phyloP scores from a whole-genome alignment of 2,329 filamentous ascomycete genomes.

The Bipolaris cookei region DNA sequence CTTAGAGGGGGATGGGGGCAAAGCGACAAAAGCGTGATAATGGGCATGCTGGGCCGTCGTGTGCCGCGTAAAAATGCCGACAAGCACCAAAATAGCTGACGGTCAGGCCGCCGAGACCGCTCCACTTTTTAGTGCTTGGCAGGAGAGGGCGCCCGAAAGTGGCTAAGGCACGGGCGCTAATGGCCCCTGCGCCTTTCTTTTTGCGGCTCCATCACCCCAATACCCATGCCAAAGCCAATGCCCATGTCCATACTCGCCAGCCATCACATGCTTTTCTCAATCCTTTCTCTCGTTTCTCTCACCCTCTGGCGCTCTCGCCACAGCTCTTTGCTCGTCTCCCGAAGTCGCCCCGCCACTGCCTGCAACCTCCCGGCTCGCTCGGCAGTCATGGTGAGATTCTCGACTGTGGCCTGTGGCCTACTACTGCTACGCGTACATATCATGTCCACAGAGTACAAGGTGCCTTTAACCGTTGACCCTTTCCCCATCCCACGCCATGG shows the following conservation, averaged over 20 bases:
- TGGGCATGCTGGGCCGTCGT: not conserved
- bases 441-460: no score
- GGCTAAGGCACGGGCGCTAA: conserved; percentile 19
- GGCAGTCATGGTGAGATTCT: not conserved
- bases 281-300: no score
- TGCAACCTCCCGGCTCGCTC: conserved; percentile 6
- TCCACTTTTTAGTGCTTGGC: conserved; percentile 36
- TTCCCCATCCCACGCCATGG: not conserved
- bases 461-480: not conserved
- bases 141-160: conserved; percentile 30
- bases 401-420: not conserved
- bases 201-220: conserved; percentile 6
- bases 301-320: not conserved
- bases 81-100: conserved; percentile 34
- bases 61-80: not conserved
- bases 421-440: not conserved
- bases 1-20: conserved; percentile 11
- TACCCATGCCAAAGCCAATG: not conserved
- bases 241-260: not conserved
- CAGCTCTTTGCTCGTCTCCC: conserved; percentile 10
- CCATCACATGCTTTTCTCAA: conserved; percentile 4
- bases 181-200: conserved; percentile 13
- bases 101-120: conserved; percentile 15
- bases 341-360: conserved; percentile 9
- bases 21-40: not conserved